Evolutionary conservation across 2,329 filamentous ascomycete genomes (phyloP), one percentile per base, ranked within the genome.

Genomic region (Teratosphaeria epicoccoides): DNA sequence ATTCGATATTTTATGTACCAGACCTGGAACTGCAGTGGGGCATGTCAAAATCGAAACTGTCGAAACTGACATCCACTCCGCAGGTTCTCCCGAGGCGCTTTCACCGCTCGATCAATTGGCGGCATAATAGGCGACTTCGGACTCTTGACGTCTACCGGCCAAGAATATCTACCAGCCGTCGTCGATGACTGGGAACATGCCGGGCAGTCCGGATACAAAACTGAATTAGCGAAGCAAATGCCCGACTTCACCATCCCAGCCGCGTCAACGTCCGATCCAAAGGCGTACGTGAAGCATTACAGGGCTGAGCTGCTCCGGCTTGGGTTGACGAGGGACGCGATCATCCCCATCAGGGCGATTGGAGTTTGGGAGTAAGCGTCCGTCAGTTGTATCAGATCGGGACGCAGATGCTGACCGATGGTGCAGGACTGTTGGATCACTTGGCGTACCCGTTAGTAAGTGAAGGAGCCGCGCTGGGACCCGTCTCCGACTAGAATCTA

Each of bases 41-140:
- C 11, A 14, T 14, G 14, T 29, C 9, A 29, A 14, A 10, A 14
- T 11, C 28, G 4, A 14, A 29, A 29, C 14, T 11, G 28, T 29
- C 28, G 28, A 29, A 4, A 3, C 28, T 29, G 14, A 29, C 28
- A 11, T 10, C 28, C 28, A 29, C 28, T 11, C n/a, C 28, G 14
- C 28, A 29, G 28, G 1, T 72, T 72, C 57, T 71, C 69, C 6
- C 61, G 71, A 23, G 71, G 71, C 7, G 66, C 70, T 4, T 74
- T 68, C 49, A 74, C 69, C 0, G 66, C 66, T 12, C 62, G 70
- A 22, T 68, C 67, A 46, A 62, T 72, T 0, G 70, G 66, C 0
- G 69, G 68, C 43, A 63, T 73, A 55, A 67, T 73, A 43, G 68
- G 67, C 29, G 67, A 69, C 46, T 59, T 73, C 22, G 69, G 70